These are phyloP conservation scores for Geoglossum glabrum DNA, from an alignment of 495 filamentous ascomycete species.

Conservation along the genomic window DNA sequence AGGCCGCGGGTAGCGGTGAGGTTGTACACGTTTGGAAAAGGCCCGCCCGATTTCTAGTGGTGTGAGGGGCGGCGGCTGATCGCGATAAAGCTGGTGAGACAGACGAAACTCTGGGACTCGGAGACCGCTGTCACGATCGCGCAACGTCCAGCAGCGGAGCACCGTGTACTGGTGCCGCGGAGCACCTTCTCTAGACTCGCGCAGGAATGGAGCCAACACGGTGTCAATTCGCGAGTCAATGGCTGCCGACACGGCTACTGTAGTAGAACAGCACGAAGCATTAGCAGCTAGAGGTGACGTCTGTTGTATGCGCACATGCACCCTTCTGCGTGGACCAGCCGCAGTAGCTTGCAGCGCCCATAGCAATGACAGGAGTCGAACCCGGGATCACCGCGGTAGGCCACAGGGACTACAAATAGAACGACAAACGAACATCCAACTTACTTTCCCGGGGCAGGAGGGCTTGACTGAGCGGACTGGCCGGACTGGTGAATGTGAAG, in stretches of 20 bases:
- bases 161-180: neutral
- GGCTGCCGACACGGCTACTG: neutral
- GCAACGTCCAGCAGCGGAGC: neutral
- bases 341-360: neutral
- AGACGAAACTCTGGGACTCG: neutral
- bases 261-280: neutral
- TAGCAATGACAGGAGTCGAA: neutral
- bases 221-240: neutral
- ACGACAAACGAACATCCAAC: neutral
- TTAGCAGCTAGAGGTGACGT: conserved; percentile 1
- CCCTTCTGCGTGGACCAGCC: neutral
- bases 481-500: neutral
- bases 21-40: conserved; percentile 3
- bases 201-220: neutral
- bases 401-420: neutral
- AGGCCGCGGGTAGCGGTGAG: conserved; percentile 2
- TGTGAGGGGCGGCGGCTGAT: conserved; percentile 2
- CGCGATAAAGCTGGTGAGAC: conserved; percentile 1
- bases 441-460: neutral
- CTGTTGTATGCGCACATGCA: conserved; percentile 1
- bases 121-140: neutral
- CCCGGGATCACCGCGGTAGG: neutral
- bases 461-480: neutral
- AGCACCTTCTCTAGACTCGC: neutral
- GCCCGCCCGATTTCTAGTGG: neutral